Conservation (phyloP, 2,329 filamentous ascomycete species). For the Phyllosticta ampelicida region DNA sequence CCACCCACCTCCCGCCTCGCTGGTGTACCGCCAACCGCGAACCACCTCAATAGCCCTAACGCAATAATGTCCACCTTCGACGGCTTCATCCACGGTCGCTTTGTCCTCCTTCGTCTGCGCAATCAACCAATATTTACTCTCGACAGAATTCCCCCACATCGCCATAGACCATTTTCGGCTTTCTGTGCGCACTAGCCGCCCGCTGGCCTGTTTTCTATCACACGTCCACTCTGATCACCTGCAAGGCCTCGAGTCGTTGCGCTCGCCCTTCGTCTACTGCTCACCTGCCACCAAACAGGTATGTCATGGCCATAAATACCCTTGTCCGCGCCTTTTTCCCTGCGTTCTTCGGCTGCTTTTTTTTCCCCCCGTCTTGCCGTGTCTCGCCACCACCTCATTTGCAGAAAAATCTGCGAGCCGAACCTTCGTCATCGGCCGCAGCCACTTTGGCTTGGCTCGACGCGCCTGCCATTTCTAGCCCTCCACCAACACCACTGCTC, state of each 20-base stretch:
- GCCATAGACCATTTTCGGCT: constrained; percentile 73
- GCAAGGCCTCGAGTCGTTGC: constrained; percentile 63
- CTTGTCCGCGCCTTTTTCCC: neutral
- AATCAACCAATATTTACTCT: neutral
- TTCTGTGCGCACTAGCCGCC: constrained; percentile 43
- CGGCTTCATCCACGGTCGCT: constrained; percentile 45
- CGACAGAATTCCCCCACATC: constrained; percentile 65
- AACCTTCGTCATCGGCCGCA: neutral
- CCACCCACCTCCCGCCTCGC: neutral
- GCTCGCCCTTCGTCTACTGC: constrained; percentile 80
- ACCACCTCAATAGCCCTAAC: neutral
- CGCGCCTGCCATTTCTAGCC: neutral
- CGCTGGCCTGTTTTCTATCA: constrained; percentile 77
- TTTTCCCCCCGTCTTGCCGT: neutral
- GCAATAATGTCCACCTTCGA: constrained; percentile 68
- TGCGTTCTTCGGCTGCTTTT: neutral
- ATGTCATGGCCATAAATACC: constrained; percentile 12
- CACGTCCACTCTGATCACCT: constrained; percentile 92
- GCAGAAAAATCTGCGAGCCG: neutral
- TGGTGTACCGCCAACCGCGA: neutral
- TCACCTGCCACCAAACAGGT: constrained; percentile 70
- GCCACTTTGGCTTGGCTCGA: neutral
- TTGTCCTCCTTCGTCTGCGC: neutral
- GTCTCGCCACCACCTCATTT: neutral
- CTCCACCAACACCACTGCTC: neutral